A percentile compares a stretch with the other conserved stretches of the same genome.
Evolutionary conservation across 2,329 filamentous ascomycete genomes (phyloP).

Genomic region (Pseudogymnoascus sp.): DNA sequence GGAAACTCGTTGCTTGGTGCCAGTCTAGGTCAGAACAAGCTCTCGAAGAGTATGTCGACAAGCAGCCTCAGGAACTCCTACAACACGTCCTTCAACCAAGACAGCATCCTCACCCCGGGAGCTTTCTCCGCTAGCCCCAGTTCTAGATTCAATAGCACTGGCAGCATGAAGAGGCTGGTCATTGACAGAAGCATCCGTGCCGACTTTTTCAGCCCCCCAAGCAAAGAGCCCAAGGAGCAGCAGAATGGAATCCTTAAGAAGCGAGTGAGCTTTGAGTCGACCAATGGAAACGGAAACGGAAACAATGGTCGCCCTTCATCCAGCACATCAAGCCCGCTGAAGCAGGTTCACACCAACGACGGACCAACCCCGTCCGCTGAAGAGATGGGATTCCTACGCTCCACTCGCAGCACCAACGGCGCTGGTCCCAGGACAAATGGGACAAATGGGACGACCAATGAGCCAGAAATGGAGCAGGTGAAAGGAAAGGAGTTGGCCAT

Average conservation of each 20-base stretch:
- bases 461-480: conserved; percentile 62
- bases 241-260: conserved; percentile 52
- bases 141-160: conserved; percentile 56
- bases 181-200: conserved; percentile 83
- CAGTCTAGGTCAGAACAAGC: conserved; percentile 50
- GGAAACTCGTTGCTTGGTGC: conserved; percentile 58
- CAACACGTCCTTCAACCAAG: conserved; percentile 73
- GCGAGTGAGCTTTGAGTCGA: conserved; percentile 84
- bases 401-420: conserved; percentile 38
- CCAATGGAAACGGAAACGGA: conserved; percentile 40
- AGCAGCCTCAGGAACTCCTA: conserved; percentile 79
- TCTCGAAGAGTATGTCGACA: conserved; percentile 82
- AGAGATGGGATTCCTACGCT: conserved; percentile 51
- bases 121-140: conserved; percentile 67
- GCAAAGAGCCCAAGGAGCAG: conserved; percentile 43
- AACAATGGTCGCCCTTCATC: conserved; percentile 37
- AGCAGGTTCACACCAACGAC: conserved; percentile 31
- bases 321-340: conserved; percentile 27
- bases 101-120: conserved; percentile 78
- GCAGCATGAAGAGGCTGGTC: conserved; percentile 79
- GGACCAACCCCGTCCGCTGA: conserved; percentile 47
- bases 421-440: conserved; percentile 33
- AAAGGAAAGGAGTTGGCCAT: conserved; percentile 69
- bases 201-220: conserved; percentile 57
- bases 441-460: conserved; percentile 28